Base-by-base conservation (phyloP, 495 filamentous ascomycete genomes). In the Geopyxis carbonaria region DNA sequence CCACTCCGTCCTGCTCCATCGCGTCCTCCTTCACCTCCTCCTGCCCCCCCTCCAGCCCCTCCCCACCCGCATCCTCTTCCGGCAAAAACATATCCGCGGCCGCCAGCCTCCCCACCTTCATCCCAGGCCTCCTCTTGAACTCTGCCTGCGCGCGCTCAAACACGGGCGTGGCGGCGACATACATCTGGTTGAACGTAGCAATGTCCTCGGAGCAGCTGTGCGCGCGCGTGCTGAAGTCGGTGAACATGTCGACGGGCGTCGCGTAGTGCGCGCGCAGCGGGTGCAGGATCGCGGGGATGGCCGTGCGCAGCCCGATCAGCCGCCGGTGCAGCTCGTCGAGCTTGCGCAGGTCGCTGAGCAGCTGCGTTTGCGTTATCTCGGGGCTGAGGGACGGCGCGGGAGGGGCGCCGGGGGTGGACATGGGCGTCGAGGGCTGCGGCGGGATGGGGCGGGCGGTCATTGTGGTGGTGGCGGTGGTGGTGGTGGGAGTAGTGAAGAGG, bases 281-380 rank as follows among this genome's bases (percentile, higher is more conserved):
- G 13, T 34, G 20, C 20, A 45, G 47, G 13, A 53, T 20, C 10
- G 42, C 45, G 14, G 48, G 50, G 31, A 53, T 52, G 24, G 52
- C 49, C 15, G 49, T 53, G 32, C 50, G 50, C 13, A 53, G 48
- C 13, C 45, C 43, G 35, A 53, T 52, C 22, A 53, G 13, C 50
- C n/a, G n/a, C n/a, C n/a, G n/a, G n/a, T n/a, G n/a, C n/a, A n/a
- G n/a, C n/a, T n/a, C n/a, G n/a, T 50, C 31, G 22, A 20, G n/a
- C 13, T 8, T 21, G 30, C 28, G 30, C 15, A 23, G 42, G 44
- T 45, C 43, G 45, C 42, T 31, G 16, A 32, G 14, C 4, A 27
- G 25, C 19, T 11, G 2, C 30, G 13, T 13, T 25, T 31, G 10
- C 32, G n/a, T 40, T 34, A 16, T 42, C 28, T n/a, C 3, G 33